Percentiles rank a stretch among this genome's conserved stretches.
phyloP scores from a whole-genome alignment of 345 rosid genomes.

The Psidium friedrichsthalianum region DNA sequence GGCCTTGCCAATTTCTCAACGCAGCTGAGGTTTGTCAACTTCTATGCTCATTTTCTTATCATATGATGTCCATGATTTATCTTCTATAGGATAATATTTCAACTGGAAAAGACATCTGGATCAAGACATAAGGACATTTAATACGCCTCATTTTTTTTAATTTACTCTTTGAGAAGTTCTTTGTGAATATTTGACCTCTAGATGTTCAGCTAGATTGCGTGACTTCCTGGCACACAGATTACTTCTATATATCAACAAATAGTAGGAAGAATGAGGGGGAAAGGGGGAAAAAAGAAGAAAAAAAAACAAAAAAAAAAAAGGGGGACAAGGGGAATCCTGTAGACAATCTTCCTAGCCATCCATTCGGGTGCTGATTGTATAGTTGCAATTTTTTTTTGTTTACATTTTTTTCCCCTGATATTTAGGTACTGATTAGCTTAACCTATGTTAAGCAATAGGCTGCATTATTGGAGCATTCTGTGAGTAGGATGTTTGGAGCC shows the following conservation, averaged over 20 bases:
- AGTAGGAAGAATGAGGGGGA: background rate
- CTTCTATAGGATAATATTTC: background rate
- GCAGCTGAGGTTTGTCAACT: background rate
- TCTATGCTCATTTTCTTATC: background rate
- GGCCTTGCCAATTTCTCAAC: background rate
- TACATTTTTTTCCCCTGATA: background rate
- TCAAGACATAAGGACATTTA: background rate
- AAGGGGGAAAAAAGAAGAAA: too few relatives aligned
- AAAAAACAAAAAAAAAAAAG: too few relatives aligned
- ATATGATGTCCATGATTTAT: background rate
- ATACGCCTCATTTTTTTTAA: background rate
- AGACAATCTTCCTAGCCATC: background rate
- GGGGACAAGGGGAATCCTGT: background rate
- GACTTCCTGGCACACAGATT: background rate
- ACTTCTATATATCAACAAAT: background rate
- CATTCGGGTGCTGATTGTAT: background rate
- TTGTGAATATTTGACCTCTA: background rate
- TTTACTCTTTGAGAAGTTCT: background rate
- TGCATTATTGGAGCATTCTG: background rate
- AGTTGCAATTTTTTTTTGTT: too few relatives aligned
- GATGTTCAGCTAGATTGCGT: background rate
- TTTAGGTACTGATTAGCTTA: background rate
- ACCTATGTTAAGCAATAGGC: background rate
- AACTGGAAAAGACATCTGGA: background rate
- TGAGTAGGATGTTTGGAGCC: background rate